Conservation (phyloP, 73 alveolate genomes). For the Paraurostyla sp. region DNA sequence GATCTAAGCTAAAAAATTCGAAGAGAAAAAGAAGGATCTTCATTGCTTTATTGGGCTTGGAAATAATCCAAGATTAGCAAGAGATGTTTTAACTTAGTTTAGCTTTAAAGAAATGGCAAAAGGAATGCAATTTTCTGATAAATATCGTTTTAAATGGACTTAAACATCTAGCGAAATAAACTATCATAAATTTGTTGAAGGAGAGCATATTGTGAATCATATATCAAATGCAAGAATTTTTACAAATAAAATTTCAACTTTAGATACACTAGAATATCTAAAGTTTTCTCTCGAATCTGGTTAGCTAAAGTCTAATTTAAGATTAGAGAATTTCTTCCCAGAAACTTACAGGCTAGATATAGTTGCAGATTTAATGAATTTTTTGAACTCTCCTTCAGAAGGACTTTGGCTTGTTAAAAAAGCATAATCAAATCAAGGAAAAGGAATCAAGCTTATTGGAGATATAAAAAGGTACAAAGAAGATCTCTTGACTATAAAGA, state of each 20-base stretch:
- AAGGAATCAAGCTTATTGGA: slow-evolving; percentile 76
- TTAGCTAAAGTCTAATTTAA: slow-evolving; percentile 43
- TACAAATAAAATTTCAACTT: slow-evolving; percentile 72
- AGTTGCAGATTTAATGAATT: slow-evolving; percentile 77
- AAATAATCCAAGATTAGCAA: slow-evolving; percentile 57
- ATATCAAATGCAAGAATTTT: slow-evolving; percentile 77
- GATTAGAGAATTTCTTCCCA: slow-evolving; percentile 75
- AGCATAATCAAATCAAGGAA: slow-evolving; percentile 80
- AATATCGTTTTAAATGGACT: slow-evolving; percentile 72
- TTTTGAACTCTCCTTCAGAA: slow-evolving; percentile 68
- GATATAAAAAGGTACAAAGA: slow-evolving; percentile 70
- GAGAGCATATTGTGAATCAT: slow-evolving; percentile 81
- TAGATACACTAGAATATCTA: slow-evolving; percentile 70
- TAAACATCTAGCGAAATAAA: slow-evolving; percentile 68
- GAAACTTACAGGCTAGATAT: slow-evolving; percentile 79
- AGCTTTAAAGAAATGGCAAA: slow-evolving; percentile 62
- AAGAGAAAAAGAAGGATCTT: slow-evolving; percentile 22
- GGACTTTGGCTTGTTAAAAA: slow-evolving; percentile 84
- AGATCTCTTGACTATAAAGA: slow-evolving; percentile 58
- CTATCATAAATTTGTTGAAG: slow-evolving; percentile 64
- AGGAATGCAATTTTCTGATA: slow-evolving; percentile 66
- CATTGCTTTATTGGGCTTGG: slow-evolving; percentile 65
- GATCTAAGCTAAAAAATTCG: not conserved
- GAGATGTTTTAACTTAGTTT: not conserved
- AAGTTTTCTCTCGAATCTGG: slow-evolving; percentile 53